A percentile compares a stretch with the other conserved stretches of the same genome.
These are phyloP conservation scores for Boletales sp. DNA, from an alignment of 768 basidiomycete species.

Conservation along the genomic window DNA sequence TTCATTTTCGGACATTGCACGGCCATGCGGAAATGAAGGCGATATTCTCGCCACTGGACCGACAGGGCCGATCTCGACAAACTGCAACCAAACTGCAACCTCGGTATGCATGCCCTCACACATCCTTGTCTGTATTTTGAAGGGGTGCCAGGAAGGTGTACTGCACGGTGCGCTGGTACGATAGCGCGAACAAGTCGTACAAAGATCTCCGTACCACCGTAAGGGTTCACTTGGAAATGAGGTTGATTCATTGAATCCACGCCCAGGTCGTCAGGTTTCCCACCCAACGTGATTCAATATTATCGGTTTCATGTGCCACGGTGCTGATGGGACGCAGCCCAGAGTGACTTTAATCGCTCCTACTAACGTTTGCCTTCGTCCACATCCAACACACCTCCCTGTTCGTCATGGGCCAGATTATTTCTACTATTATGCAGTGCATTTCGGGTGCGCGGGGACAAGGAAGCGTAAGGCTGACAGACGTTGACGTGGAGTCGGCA, in stretches of 20 bases:
- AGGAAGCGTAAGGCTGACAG: slow-evolving; percentile 12
- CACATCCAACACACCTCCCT: slow-evolving; percentile 8
- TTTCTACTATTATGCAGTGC: slow-evolving; percentile 3
- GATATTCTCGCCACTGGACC: too few species aligned
- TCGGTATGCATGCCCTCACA: neutral
- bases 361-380: slow-evolving; percentile 1
- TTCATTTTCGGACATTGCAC: neutral
- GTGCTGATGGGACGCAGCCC: slow-evolving; percentile 8
- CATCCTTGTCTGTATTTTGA: neutral
- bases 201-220: neutral
- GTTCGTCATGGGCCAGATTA: slow-evolving; percentile 19
- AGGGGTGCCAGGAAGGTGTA: neutral
- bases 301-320: neutral
- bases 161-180: neutral
- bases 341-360: neutral
- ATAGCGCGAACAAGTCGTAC: neutral
- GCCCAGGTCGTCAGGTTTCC: slow-evolving; percentile 3
- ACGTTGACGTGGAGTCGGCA: slow-evolving; percentile 16
- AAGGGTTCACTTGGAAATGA: neutral
- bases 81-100: neutral
- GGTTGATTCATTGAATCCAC: slow-evolving; percentile 4
- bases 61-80: neutral
- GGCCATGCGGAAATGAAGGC: neutral
- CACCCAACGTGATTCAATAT: neutral
- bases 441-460: slow-evolving; percentile 6